phyloP scores from a whole-genome alignment of 176 grass and related monocot species.

The Thalia dealbata region DNA sequence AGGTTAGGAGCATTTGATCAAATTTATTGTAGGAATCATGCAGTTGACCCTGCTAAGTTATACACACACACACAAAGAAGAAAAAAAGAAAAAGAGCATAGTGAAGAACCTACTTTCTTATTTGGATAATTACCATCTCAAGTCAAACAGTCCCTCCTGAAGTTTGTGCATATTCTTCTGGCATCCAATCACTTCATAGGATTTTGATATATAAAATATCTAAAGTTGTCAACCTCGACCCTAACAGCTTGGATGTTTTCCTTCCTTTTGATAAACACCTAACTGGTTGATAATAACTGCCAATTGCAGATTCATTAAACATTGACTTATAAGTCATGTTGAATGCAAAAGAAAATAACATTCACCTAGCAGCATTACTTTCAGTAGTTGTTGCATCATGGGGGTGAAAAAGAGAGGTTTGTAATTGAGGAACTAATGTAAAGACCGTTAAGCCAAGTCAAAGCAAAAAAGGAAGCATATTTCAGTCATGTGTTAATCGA shows the following conservation, averaged over 20 bases:
- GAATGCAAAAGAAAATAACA: no score
- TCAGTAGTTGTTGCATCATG: not conserved
- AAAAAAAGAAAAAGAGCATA: not conserved
- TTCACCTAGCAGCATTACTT: not conserved
- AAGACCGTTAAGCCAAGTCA: not conserved
- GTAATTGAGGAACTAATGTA: not conserved
- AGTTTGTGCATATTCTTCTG: not conserved
- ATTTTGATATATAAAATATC: not conserved
- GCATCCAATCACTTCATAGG: not conserved
- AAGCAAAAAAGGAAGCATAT: not conserved
- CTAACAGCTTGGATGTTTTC: not conserved
- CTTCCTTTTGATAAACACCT: not conserved
- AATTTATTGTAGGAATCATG: not conserved
- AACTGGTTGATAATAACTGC: not conserved
- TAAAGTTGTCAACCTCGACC: not conserved
- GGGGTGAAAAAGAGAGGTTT: not conserved
- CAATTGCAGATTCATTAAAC: not conserved
- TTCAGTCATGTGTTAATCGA: not conserved
- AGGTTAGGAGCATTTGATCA: not conserved
- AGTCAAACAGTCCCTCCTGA: not conserved
- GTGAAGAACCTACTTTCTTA: not conserved
- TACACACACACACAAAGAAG: no score
- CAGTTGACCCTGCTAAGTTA: not conserved
- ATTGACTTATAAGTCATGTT: not conserved
- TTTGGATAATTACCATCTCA: no score